phyloP scores from a whole-genome alignment of 306 rosid genomes.

The Elaeagnus macrophylla region DNA sequence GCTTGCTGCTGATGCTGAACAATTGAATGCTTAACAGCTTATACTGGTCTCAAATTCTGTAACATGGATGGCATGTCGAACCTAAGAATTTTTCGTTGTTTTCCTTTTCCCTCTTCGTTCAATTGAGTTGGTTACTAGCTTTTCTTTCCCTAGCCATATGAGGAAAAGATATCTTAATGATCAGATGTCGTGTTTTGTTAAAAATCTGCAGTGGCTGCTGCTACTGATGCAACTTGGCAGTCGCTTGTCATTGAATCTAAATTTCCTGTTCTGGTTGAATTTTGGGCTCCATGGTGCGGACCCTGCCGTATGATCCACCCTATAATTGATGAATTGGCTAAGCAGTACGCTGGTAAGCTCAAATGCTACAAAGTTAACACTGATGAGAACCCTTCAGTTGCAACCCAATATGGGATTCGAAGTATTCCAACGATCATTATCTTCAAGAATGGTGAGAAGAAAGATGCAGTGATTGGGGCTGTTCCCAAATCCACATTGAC shows the following conservation, averaged over 20 bases:
- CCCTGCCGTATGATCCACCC: conserved; percentile 99
- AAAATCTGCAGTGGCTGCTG: conserved; percentile 48
- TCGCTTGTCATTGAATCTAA: conserved; percentile 55
- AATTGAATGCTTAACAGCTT: no score
- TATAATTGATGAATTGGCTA: conserved; percentile 57
- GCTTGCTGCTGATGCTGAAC: no score
- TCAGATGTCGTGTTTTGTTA: conserved; percentile 3
- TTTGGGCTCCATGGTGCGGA: conserved; percentile 99
- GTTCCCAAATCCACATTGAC: conserved; percentile 76
- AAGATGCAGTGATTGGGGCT: conserved; percentile 73
- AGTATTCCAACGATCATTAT: conserved; percentile 84
- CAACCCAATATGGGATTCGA: conserved; percentile 68
- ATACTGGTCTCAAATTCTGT: no score
- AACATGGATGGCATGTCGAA: no score
- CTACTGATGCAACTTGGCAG: conserved; percentile 59
- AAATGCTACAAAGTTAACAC: conserved; percentile 86
- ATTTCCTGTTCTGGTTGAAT: conserved; percentile 68
- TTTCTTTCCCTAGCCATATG: conserved; percentile 2
- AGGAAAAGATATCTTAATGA: conserved; percentile 7
- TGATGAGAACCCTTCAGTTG: conserved; percentile 55
- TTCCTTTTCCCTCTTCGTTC: neutral
- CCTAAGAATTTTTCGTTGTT: no score
- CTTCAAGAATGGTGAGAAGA: conserved; percentile 80
- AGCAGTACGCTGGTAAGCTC: conserved; percentile 57
- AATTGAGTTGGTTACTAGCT: neutral